phyloP scores from a whole-genome alignment of 2,329 filamentous ascomycete species.

The Dichotomopilus funicola region DNA sequence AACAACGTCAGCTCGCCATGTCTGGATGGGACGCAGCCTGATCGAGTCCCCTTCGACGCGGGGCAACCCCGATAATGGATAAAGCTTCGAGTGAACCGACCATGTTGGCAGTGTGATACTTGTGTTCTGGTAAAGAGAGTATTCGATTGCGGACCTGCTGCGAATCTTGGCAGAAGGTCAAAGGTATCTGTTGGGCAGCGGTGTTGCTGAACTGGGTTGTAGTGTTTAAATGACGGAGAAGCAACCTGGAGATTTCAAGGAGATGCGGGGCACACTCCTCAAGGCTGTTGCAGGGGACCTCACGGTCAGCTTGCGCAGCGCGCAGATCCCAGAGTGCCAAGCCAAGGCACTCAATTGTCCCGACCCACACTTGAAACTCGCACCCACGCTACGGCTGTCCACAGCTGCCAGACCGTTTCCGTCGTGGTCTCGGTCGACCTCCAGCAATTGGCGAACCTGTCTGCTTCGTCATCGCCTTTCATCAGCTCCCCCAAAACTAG shows the following conservation, averaged over 20 bases:
- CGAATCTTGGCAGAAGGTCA: conserved; percentile 8
- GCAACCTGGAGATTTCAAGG: conserved; percentile 19
- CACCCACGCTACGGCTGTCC: conserved; percentile 3
- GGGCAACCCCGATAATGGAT: conserved; percentile 13
- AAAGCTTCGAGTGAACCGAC: conserved; percentile 12
- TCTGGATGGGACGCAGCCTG: conserved; percentile 8
- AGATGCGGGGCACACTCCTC: conserved; percentile 15
- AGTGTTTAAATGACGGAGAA: conserved; percentile 18
- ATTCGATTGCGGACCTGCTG: conserved; percentile 4
- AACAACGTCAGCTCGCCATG: conserved; percentile 20
- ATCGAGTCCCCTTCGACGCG: conserved; percentile 19
- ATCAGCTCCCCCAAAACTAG: conserved; percentile 5
- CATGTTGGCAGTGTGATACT: conserved; percentile 16
- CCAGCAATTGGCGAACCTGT: conserved; percentile 14
- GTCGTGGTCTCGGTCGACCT: neutral
- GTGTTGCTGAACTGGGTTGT: conserved; percentile 14
- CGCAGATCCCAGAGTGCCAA: neutral
- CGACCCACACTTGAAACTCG: neutral
- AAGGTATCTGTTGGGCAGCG: conserved; percentile 11
- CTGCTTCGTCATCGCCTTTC: conserved; percentile 17
- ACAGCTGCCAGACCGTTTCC: conserved; percentile 4
- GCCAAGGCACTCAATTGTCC: conserved; percentile 1
- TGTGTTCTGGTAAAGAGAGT: conserved; percentile 1
- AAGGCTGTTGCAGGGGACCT: conserved; percentile 9
- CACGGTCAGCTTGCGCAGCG: neutral